phyloP scores from a whole-genome alignment of 345 rosid species.

The Cardamine occulta region DNA sequence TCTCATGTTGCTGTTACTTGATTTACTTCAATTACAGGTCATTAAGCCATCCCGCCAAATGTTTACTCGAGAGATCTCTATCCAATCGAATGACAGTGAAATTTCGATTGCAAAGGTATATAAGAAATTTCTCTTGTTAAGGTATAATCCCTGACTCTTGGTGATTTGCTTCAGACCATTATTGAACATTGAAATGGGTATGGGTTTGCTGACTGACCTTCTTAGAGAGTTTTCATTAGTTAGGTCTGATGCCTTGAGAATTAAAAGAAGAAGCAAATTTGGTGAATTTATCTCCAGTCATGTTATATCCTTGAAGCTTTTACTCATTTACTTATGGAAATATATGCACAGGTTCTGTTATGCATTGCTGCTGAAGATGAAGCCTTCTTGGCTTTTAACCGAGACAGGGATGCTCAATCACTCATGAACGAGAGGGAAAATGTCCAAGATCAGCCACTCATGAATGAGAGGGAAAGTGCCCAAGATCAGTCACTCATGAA shows the following conservation, averaged over 20 bases:
- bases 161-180: constrained; percentile 30
- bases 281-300: not conserved
- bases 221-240: not conserved
- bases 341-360: constrained; percentile 63
- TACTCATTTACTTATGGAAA: constrained; percentile 28
- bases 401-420: constrained; percentile 61
- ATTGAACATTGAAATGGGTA: constrained; percentile 29
- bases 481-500: constrained; percentile 35
- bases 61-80: constrained; percentile 75
- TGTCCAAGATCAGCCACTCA: constrained; percentile 27
- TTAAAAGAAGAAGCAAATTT: not conserved
- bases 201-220: constrained; percentile 27
- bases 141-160: constrained; percentile 45
- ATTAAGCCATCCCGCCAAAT: constrained; percentile 62
- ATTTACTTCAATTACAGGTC: constrained; percentile 51
- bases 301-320: constrained; percentile 19
- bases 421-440: constrained; percentile 1
- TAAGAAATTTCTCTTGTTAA: constrained; percentile 40
- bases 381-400: constrained; percentile 62
- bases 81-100: constrained; percentile 74
- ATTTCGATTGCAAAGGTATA: constrained; percentile 82
- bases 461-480: not conserved
- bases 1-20: constrained; percentile 39
- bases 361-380: constrained; percentile 93
- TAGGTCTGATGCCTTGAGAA: constrained; percentile 10